These are phyloP conservation scores for Curvularia eragrostidis DNA, from an alignment of 2,329 filamentous ascomycete species.

Conservation along the genomic window DNA sequence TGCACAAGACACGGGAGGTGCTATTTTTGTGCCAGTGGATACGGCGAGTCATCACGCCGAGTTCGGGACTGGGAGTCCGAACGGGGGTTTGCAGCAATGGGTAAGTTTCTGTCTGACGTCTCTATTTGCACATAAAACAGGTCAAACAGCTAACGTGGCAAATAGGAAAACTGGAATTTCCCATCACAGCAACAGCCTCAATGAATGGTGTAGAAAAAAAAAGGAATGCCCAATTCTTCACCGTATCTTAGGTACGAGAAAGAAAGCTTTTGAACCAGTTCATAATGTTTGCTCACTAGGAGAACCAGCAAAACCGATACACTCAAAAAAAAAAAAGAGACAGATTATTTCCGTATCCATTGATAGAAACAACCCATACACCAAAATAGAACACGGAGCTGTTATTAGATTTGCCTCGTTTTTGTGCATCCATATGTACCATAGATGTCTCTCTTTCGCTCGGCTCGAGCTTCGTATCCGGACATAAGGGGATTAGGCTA, in stretches of 20 bases:
- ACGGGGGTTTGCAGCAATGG: conserved; percentile 41
- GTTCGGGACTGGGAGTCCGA: conserved; percentile 36
- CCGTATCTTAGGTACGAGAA: conserved; percentile 24
- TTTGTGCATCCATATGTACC: no score
- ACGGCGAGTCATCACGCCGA: conserved; percentile 17
- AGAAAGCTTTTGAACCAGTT: neutral
- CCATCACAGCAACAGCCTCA: conserved; percentile 32
- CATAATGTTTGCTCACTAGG: no score
- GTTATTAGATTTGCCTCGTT: no score
- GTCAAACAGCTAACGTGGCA: neutral
- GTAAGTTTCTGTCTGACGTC: conserved; percentile 25
- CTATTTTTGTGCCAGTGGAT: conserved; percentile 49
- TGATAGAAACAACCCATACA: no score
- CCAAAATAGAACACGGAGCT: no score
- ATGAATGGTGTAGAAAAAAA: neutral
- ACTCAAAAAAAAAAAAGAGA: no score
- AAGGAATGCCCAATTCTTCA: neutral
- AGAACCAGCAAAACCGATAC: neutral
- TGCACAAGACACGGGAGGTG: conserved; percentile 37
- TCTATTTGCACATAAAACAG: neutral
- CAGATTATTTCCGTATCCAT: no score
- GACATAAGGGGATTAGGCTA: no score
- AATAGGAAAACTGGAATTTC: conserved; percentile 42
- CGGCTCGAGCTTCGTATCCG: no score
- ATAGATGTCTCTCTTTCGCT: no score